Evolutionary conservation across 768 basidiomycete species (phyloP).

Genomic region (Hebeloma cylindrosporum): DNA sequence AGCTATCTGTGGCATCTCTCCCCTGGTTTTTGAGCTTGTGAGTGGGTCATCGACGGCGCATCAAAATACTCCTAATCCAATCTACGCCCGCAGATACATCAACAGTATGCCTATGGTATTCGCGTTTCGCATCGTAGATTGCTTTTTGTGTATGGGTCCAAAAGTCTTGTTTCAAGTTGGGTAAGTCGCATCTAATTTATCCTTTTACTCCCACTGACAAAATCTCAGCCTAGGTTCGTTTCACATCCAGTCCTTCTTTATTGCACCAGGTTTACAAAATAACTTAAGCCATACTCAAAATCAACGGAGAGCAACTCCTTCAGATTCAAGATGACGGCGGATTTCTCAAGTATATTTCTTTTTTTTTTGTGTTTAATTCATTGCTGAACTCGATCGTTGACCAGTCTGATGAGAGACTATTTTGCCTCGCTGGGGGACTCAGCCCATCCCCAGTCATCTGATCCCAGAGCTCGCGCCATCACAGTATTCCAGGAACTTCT

Average conservation of each 20-base stretch:
- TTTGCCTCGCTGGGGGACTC: conserved; percentile 92
- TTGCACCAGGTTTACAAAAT: conserved; percentile 15
- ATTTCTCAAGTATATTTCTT: conserved; percentile 77
- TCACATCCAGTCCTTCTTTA: background rate
- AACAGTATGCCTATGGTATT: conserved; percentile 98
- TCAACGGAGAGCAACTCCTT: conserved; percentile 90
- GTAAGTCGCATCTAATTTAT: conserved; percentile 43
- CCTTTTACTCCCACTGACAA: conserved; percentile 11
- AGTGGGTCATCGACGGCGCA: too few species aligned
- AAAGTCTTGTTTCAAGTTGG: conserved; percentile 99
- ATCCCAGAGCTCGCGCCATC: conserved; percentile 89
- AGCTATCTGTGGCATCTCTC: conserved; percentile 92
- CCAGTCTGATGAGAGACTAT: conserved; percentile 93
- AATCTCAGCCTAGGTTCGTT: conserved; percentile 53
- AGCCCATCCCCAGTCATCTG: conserved; percentile 85
- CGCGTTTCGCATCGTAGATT: conserved; percentile 96
- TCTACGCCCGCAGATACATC: conserved; percentile 56
- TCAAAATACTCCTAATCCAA: background rate
- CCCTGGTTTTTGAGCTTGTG: conserved; percentile 98
- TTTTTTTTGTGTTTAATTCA: background rate
- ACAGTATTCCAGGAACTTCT: conserved; percentile 97
- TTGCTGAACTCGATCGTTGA: conserved; percentile 1
- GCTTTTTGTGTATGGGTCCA: conserved; percentile 98
- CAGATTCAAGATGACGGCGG: conserved; percentile 96
- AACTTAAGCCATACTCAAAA: conserved; percentile 87